A percentile compares a stretch with the other conserved stretches of the same genome.
phyloP scores from a whole-genome alignment of 768 basidiomycete genomes.

The Macrolepiota albuminosa region DNA sequence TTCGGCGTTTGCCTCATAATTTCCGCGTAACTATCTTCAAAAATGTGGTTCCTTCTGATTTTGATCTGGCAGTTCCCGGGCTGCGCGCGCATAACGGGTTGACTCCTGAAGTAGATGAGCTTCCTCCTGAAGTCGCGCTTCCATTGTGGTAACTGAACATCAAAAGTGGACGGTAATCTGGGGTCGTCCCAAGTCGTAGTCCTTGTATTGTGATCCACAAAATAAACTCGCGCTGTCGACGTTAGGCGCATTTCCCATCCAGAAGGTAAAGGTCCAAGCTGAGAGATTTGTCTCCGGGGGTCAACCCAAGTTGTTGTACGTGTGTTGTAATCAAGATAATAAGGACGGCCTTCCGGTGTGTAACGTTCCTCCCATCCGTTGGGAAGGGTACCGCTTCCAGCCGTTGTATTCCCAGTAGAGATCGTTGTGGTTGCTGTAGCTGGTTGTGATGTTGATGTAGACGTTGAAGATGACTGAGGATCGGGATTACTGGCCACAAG shows the following conservation, averaged over 20 bases:
- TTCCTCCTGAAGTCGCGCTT: conserved; percentile 96
- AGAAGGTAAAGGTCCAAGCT: conserved; percentile 93
- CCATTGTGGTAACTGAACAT: conserved; percentile 97
- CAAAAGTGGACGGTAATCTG: conserved; percentile 89
- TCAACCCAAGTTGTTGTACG: conserved; percentile 99
- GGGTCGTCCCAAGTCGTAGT: conserved; percentile 99
- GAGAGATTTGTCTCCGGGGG: conserved; percentile 94
- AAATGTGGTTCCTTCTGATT: conserved; percentile 96
- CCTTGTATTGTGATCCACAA: conserved; percentile 99
- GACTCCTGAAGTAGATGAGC: conserved; percentile 98
- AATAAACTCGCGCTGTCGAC: conserved; percentile 95
- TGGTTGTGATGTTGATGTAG: conserved; percentile 15
- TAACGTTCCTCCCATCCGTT: conserved; percentile 99
- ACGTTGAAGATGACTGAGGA: conserved; percentile 26
- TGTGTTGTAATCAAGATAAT: conserved; percentile 99
- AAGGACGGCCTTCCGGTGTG: conserved; percentile 96
- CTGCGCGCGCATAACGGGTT: conserved; percentile 96
- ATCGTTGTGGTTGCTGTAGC: conserved; percentile 32
- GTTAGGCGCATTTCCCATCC: conserved; percentile 99
- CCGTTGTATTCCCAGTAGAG: conserved; percentile 45
- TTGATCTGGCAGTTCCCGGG: conserved; percentile 99
- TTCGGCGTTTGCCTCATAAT: conserved; percentile 99
- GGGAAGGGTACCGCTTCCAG: conserved; percentile 83
- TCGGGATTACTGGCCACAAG: conserved; percentile 62
- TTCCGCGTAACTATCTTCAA: conserved; percentile 98